phyloP scores from a whole-genome alignment of 306 rosid genomes.

The Cicer judaicum region DNA sequence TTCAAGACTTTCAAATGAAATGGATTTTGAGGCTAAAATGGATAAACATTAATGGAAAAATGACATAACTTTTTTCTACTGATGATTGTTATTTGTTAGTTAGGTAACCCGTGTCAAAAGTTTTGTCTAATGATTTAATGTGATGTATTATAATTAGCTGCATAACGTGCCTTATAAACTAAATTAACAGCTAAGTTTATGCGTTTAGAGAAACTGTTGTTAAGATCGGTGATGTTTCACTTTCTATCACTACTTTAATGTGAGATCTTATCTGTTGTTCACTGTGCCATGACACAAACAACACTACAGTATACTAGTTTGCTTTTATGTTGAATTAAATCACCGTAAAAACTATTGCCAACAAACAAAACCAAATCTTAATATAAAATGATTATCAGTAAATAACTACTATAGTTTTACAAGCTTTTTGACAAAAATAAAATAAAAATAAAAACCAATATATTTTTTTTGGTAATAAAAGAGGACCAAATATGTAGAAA shows the following conservation, averaged over 20 bases:
- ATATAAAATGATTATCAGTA: background rate
- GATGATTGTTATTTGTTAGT: background rate
- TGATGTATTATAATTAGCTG: background rate
- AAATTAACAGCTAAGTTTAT: background rate
- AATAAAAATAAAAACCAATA: too few species aligned
- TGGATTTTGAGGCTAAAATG: background rate
- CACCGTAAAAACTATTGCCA: background rate
- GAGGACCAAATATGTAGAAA: too few species aligned
- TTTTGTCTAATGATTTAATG: slow-evolving; percentile 9
- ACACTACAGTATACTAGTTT: background rate
- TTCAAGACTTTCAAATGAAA: background rate
- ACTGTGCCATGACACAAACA: slow-evolving; percentile 11
- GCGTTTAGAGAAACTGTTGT: background rate
- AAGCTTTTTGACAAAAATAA: background rate
- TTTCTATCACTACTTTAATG: slow-evolving; percentile 13
- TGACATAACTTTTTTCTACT: background rate
- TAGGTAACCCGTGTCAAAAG: background rate
- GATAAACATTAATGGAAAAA: background rate
- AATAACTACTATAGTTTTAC: background rate
- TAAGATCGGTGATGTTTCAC: slow-evolving; percentile 34
- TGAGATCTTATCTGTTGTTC: background rate
- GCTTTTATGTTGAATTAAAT: slow-evolving; percentile 1
- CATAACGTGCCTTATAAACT: slow-evolving; percentile 41
- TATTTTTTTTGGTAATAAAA: too few species aligned
- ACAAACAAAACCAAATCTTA: background rate